Percentiles rank a stretch among this genome's conserved stretches.
Conservation (phyloP, 805 yeast species). For the Scheffersomyces coipomensis region DNA sequence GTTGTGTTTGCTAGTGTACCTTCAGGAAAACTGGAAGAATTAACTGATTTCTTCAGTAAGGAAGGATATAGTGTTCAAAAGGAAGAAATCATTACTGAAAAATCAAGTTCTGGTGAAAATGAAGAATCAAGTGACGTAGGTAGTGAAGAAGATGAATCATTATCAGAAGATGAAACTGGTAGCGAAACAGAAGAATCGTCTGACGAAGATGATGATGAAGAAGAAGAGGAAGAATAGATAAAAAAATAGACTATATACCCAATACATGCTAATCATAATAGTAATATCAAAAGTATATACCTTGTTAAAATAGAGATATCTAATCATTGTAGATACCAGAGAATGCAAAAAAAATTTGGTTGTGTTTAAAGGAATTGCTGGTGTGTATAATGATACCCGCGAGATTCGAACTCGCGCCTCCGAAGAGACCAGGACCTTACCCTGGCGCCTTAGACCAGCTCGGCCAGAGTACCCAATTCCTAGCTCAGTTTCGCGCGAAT, state of each 20-base stretch:
- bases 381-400: conserved; percentile 37
- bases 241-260: too few relatives aligned
- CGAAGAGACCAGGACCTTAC: conserved; percentile 47
- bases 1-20: conserved; percentile 72
- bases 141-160: conserved; percentile 11
- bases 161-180: not conserved
- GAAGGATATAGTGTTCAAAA: conserved; percentile 61
- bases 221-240: too few relatives aligned
- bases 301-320: too few relatives aligned
- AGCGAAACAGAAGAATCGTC: too few relatives aligned
- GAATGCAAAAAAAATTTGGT: conserved; percentile 2
- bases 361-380: conserved; percentile 32
- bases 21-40: conserved; percentile 53
- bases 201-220: not conserved
- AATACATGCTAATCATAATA: too few relatives aligned
- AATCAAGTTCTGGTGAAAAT: conserved; percentile 16
- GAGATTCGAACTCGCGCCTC: conserved; percentile 48
- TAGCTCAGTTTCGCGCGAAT: too few relatives aligned
- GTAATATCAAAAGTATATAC: too few relatives aligned
- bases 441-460: conserved; percentile 47
- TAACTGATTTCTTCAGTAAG: conserved; percentile 45
- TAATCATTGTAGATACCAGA: too few relatives aligned
- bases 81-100: conserved; percentile 46
- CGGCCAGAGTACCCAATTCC: conserved; percentile 45
- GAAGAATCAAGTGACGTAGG: conserved; percentile 30